phyloP scores from a whole-genome alignment of 352 stramenopile genomes.

The Phytophthora chlamydospora region DNA sequence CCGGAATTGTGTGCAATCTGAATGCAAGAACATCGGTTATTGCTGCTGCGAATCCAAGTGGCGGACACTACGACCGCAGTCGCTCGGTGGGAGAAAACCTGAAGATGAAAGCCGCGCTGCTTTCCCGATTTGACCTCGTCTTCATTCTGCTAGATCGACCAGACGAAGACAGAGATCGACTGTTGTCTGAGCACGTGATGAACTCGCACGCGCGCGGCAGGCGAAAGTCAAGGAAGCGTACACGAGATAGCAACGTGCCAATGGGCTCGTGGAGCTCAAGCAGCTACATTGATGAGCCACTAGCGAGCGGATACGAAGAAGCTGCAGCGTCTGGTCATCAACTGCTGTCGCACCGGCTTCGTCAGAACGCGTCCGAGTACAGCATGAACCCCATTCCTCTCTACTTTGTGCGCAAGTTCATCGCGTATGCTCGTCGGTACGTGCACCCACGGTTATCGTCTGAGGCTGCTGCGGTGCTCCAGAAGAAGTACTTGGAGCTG shows the following conservation, averaged over 20 bases:
- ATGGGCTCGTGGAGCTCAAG: constrained; percentile 29
- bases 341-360: constrained; percentile 58
- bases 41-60: constrained; percentile 96
- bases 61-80: constrained; percentile 96
- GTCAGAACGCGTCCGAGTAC: constrained; percentile 54
- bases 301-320: constrained; percentile 21
- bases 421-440: constrained; percentile 96
- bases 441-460: constrained; percentile 89
- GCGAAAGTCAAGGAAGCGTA: constrained; percentile 42
- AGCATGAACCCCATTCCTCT: constrained; percentile 59
- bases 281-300: constrained; percentile 26
- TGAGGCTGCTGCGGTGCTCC: constrained; percentile 66
- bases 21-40: constrained; percentile 95
- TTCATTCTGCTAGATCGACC: constrained; percentile 97
- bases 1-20: constrained; percentile 95
- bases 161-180: constrained; percentile 92
- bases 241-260: constrained; percentile 21
- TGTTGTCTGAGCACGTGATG: constrained; percentile 97
- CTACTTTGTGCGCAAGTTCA: constrained; percentile 96
- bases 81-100: constrained; percentile 97
- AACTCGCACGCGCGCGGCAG: constrained; percentile 68
- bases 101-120: constrained; percentile 95
- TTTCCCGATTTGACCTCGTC: constrained; percentile 97
- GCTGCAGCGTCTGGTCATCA: constrained; percentile 12
- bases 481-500: constrained; percentile 92